phyloP scores from a whole-genome alignment of 2,329 filamentous ascomycete genomes.

The Aspergillus terreus region DNA sequence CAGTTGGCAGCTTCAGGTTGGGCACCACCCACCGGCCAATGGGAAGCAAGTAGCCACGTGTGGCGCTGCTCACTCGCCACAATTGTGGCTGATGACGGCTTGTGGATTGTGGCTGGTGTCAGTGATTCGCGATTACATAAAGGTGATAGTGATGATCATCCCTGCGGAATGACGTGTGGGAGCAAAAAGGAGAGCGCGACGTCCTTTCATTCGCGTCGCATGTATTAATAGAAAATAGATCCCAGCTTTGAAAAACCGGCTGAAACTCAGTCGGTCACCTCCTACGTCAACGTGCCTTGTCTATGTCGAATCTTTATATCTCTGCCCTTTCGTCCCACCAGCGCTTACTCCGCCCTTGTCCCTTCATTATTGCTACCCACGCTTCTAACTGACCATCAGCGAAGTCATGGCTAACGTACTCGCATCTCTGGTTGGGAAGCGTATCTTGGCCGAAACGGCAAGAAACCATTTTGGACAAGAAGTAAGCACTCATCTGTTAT shows the following conservation, averaged over 20 bases:
- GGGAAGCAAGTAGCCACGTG: background rate
- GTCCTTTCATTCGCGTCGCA: background rate
- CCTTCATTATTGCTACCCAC: background rate
- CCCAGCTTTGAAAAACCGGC: background rate
- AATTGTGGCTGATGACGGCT: background rate
- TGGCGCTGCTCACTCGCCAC: background rate
- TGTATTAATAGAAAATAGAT: background rate
- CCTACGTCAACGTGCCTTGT: background rate
- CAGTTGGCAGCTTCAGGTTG: background rate
- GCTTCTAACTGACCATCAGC: background rate
- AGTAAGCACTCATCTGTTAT: conserved; percentile 22
- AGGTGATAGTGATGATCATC: background rate
- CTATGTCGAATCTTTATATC: background rate
- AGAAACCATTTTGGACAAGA: conserved; percentile 42
- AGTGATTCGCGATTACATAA: too few species aligned
- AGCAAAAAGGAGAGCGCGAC: background rate
- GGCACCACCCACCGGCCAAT: background rate
- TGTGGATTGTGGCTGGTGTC: background rate
- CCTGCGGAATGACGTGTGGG: background rate
- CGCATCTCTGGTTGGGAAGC: conserved; percentile 29
- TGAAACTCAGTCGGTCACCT: background rate
- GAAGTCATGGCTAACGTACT: conserved; percentile 26
- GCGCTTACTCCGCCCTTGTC: too few species aligned
- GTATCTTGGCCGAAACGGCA: conserved; percentile 34
- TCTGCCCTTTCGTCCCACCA: too few species aligned